Conservation (phyloP, 1,284 basidiomycete species). For the Flammula alnicola region DNA sequence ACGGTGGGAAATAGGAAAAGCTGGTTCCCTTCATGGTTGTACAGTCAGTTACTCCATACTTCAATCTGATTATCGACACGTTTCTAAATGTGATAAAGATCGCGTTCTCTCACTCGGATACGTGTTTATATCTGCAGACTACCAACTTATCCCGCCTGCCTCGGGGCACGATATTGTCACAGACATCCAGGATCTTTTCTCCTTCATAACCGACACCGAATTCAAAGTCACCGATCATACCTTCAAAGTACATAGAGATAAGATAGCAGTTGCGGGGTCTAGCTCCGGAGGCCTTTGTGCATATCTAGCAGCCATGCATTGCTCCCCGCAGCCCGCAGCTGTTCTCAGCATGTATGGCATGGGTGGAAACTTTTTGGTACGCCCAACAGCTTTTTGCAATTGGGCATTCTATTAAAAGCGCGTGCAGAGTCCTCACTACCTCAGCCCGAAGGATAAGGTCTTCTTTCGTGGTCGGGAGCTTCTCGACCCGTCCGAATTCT, state of each 20-base stretch:
- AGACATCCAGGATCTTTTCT: constrained; percentile 59
- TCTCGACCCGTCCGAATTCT: constrained; percentile 39
- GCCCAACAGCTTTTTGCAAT: constrained; percentile 31
- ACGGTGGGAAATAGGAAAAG: background rate
- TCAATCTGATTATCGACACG: too few species aligned
- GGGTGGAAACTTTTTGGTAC: constrained; percentile 64
- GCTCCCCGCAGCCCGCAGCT: constrained; percentile 53
- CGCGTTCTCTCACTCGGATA: constrained; percentile 48
- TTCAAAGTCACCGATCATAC: background rate
- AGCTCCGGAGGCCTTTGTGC: constrained; percentile 68
- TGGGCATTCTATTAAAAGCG: background rate
- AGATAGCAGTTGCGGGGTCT: constrained; percentile 58
- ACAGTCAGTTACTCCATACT: constrained; percentile 50
- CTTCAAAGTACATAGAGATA: constrained; percentile 45
- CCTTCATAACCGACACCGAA: constrained; percentile 40
- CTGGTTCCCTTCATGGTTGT: constrained; percentile 28
- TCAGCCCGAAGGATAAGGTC: constrained; percentile 37
- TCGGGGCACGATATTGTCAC: constrained; percentile 61
- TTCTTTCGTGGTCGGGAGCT: constrained; percentile 47
- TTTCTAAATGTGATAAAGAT: too few species aligned
- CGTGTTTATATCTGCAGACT: constrained; percentile 64
- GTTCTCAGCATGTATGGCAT: constrained; percentile 64
- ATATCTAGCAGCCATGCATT: constrained; percentile 61
- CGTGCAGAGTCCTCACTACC: constrained; percentile 37
- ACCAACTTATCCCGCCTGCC: constrained; percentile 59